Conservation (phyloP, 78 protist species). For the Cavenderia fasciculata region DNA sequence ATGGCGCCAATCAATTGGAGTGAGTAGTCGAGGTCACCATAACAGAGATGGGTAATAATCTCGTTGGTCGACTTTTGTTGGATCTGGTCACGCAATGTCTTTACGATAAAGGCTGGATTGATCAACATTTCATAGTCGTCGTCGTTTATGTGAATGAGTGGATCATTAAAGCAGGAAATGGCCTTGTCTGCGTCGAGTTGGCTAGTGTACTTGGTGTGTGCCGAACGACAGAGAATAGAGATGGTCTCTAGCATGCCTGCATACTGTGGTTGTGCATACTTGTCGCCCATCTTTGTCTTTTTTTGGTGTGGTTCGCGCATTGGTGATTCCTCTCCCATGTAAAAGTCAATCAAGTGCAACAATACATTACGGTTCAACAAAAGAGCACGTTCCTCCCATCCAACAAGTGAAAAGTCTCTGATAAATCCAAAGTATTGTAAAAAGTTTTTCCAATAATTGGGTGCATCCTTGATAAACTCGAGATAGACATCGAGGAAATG, state of each 20-base stretch:
- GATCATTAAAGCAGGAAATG: no score
- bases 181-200: neutral
- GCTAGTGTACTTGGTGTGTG: conserved; percentile 24
- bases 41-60: conserved; percentile 23
- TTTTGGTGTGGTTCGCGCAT: conserved; percentile 54
- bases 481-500: conserved; percentile 43
- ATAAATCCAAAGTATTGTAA: conserved; percentile 49
- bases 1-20: neutral
- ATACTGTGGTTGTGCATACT: conserved; percentile 39
- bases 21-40: conserved; percentile 20
- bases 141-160: conserved; percentile 16
- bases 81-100: conserved; percentile 6
- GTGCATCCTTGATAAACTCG: conserved; percentile 34
- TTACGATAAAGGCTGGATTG: conserved; percentile 38
- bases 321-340: conserved; percentile 71
- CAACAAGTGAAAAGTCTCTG: conserved; percentile 44
- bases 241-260: conserved; percentile 6
- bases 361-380: conserved; percentile 25
- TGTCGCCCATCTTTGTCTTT: conserved; percentile 74
- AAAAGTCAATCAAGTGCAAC: conserved; percentile 54
- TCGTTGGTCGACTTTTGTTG: neutral
- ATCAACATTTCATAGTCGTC: conserved; percentile 20
- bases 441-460: conserved; percentile 55
- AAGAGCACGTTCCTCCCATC: conserved; percentile 23
- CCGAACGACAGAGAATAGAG: conserved; percentile 2